Evolutionary conservation across 2,329 filamentous ascomycete species (phyloP).

Genomic region (Dactylellina parvicollis): DNA sequence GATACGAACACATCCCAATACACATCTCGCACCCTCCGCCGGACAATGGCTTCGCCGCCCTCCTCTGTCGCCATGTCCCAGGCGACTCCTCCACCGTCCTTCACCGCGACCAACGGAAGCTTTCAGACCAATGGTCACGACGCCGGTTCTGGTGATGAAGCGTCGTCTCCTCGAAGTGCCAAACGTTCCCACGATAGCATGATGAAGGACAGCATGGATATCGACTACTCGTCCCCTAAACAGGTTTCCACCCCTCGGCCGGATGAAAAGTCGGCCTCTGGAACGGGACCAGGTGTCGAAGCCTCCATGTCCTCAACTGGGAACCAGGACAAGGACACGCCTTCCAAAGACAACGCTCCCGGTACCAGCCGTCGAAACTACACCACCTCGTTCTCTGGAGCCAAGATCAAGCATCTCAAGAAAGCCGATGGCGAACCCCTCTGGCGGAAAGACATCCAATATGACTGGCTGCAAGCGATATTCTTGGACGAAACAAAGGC

Average conservation of each 20-base stretch:
- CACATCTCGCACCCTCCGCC: constrained; percentile 1
- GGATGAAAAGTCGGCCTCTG: constrained; percentile 20
- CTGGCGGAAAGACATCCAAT: constrained; percentile 88
- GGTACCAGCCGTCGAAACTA: constrained; percentile 48
- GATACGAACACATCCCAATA: constrained; percentile 14
- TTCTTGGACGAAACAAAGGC: constrained; percentile 78
- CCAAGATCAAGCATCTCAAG: constrained; percentile 83
- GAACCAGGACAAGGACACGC: constrained; percentile 38
- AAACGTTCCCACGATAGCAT: constrained; percentile 52
- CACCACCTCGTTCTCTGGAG: constrained; percentile 50
- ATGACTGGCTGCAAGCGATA: constrained; percentile 81
- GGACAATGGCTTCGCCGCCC: constrained; percentile 45
- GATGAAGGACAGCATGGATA: constrained; percentile 52
- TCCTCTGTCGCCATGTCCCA: constrained; percentile 46
- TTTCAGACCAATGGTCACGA: constrained; percentile 41
- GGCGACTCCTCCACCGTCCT: constrained; percentile 43
- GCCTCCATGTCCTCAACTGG: constrained; percentile 14
- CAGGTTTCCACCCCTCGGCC: constrained; percentile 38
- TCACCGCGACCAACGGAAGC: constrained; percentile 47
- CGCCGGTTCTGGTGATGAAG: constrained; percentile 38
- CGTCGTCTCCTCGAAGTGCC: constrained; percentile 34
- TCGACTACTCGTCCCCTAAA: constrained; percentile 36
- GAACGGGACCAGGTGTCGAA: constrained; percentile 13
- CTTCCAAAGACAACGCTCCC: constrained; percentile 31
- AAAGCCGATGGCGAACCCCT: constrained; percentile 88